phyloP scores from a whole-genome alignment of 176 grass and related monocot species.

The Eleusine indica region DNA sequence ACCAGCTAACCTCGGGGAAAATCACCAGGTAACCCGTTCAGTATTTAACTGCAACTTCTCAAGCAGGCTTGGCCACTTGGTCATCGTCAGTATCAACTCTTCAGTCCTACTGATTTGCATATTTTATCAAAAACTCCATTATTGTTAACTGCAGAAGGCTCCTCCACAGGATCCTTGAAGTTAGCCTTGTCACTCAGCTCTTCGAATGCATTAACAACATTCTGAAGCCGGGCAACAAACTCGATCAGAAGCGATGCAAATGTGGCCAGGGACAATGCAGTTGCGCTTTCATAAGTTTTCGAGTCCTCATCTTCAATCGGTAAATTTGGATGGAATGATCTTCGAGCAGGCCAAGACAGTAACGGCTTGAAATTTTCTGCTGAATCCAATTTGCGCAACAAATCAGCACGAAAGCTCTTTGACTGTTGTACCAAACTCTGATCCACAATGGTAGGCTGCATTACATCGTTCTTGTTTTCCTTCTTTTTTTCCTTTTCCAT shows the following conservation, averaged over 20 bases:
- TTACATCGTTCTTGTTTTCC: conserved; percentile 47
- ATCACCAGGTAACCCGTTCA: neutral
- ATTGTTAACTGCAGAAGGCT: conserved; percentile 43
- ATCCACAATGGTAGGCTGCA: conserved; percentile 48
- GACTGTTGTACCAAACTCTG: conserved; percentile 41
- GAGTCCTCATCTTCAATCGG: conserved; percentile 58
- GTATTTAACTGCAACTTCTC: neutral
- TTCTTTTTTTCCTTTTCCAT: conserved; percentile 5
- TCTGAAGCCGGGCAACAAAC: conserved; percentile 89
- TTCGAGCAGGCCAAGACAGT: conserved; percentile 69
- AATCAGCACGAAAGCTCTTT: conserved; percentile 53
- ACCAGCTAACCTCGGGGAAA: neutral
- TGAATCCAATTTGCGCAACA: conserved; percentile 61
- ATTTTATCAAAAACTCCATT: conserved; percentile 49
- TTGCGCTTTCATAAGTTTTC: conserved; percentile 89
- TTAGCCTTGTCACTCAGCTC: conserved; percentile 80
- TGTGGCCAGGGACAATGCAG: conserved; percentile 89
- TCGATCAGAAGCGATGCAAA: conserved; percentile 93
- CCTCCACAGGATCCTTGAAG: conserved; percentile 79
- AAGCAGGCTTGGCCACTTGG: neutral
- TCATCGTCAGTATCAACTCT: conserved; percentile 45
- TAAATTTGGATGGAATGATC: conserved; percentile 67
- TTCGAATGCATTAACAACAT: conserved; percentile 86
- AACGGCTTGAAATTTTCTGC: conserved; percentile 40
- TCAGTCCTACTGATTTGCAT: conserved; percentile 45